These are phyloP conservation scores for Diaporthe destruens DNA, from an alignment of 2,329 filamentous ascomycete genomes.

Conservation along the genomic window DNA sequence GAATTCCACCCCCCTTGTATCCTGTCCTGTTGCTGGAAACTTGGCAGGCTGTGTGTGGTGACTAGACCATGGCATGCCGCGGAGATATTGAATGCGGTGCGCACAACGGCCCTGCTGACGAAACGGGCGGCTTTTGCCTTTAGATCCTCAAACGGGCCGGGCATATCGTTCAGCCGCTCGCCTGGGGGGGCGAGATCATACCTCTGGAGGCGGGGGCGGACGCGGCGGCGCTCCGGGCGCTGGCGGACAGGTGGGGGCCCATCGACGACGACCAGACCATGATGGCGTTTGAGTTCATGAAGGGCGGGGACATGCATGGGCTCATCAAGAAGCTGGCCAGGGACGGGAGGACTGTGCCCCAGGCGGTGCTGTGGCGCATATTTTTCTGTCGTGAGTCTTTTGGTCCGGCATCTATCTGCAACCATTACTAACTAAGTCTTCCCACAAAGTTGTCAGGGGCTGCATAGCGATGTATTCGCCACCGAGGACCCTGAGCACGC, in stretches of 20 bases:
- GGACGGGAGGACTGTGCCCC: neutral
- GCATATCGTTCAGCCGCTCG: conserved; percentile 1
- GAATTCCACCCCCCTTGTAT: neutral
- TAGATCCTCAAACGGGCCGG: neutral
- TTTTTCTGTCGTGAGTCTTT: conserved; percentile 26
- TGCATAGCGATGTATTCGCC: conserved; percentile 15
- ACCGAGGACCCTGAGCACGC: neutral
- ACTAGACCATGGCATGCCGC: no score
- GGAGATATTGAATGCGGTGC: no score
- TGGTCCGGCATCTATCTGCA: neutral
- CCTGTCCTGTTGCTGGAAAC: neutral
- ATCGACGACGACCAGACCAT: neutral
- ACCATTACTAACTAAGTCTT: no score
- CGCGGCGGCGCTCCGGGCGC: neutral
- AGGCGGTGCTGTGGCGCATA: conserved; percentile 17
- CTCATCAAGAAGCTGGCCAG: neutral
- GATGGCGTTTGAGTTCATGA: conserved; percentile 26
- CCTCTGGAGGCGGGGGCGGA: no score
- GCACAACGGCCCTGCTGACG: neutral
- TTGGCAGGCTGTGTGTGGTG: no score
- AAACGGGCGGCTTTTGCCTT: no score
- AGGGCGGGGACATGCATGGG: neutral
- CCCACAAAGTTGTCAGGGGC: neutral
- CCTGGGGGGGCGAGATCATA: neutral
- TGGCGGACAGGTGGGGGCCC: neutral